These are phyloP conservation scores for Gaertneriomyces sp. DNA, from an alignment of 192 early-diverging fungal genomes.

Conservation along the genomic window DNA sequence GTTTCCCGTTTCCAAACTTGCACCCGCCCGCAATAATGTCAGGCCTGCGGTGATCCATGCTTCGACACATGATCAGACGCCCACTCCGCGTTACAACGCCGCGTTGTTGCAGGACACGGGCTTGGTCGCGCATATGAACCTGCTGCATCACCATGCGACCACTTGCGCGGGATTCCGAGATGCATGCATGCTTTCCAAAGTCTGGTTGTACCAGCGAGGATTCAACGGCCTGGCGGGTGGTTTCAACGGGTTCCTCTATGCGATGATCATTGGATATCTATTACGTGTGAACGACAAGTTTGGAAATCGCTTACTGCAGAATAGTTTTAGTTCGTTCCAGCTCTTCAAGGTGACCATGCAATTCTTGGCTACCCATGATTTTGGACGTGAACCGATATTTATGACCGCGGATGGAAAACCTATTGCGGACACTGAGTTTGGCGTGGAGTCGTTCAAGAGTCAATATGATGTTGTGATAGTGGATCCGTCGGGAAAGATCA, in stretches of 20 bases:
- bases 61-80: slow-evolving; percentile 18
- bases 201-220: slow-evolving; percentile 81
- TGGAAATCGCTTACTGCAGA: slow-evolving; percentile 49
- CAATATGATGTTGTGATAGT: slow-evolving; percentile 79
- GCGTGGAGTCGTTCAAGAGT: slow-evolving; percentile 50
- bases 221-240: slow-evolving; percentile 36
- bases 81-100: slow-evolving; percentile 91
- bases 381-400: slow-evolving; percentile 46
- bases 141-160: slow-evolving; percentile 70
- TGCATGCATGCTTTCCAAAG: slow-evolving; percentile 72
- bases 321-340: slow-evolving; percentile 78
- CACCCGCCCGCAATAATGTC: slow-evolving; percentile 79
- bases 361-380: slow-evolving; percentile 52
- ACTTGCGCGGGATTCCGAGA: slow-evolving; percentile 74
- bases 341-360: slow-evolving; percentile 82
- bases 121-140: slow-evolving; percentile 70
- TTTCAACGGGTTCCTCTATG: slow-evolving; percentile 75
- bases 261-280: slow-evolving; percentile 86
- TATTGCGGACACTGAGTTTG: slow-evolving; percentile 60
- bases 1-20: slow-evolving; percentile 67
- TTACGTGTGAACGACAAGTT: slow-evolving; percentile 57
- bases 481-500: slow-evolving; percentile 79
- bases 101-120: slow-evolving; percentile 73
- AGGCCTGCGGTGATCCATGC: slow-evolving; percentile 47
- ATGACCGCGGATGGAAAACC: slow-evolving; percentile 59